A percentile compares a stretch with the other conserved stretches of the same genome.
These are phyloP conservation scores for Cryptosporidium tyzzeri DNA, from an alignment of 169 alveolate genomes.

Conservation along the genomic window DNA sequence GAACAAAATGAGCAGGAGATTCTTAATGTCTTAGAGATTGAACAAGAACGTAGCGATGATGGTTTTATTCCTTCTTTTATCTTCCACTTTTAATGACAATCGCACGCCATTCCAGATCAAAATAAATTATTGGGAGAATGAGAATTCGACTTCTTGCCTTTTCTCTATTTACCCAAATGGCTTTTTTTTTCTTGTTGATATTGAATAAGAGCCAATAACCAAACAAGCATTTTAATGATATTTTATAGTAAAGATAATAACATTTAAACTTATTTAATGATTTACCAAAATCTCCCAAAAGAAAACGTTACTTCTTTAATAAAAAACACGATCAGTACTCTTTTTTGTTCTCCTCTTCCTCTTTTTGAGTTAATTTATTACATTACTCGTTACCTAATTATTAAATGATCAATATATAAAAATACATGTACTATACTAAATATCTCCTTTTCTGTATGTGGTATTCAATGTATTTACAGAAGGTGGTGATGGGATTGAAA, in stretches of 20 bases:
- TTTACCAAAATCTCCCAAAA: too few relatives aligned
- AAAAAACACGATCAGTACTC: too few relatives aligned
- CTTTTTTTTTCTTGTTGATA: too few relatives aligned
- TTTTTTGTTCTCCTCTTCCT: background rate
- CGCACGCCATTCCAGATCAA: background rate
- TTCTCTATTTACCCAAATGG: background rate
- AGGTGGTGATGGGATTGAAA: slow-evolving; percentile 69
- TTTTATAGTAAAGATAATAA: background rate
- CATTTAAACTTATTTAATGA: too few relatives aligned
- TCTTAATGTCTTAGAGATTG: background rate
- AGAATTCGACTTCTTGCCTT: too few relatives aligned
- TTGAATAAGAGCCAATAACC: background rate
- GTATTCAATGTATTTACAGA: slow-evolving; percentile 45
- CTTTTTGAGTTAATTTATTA: background rate
- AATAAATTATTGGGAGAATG: too few relatives aligned
- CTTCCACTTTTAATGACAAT: background rate
- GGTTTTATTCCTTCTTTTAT: background rate
- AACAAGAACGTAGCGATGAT: background rate
- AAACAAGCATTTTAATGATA: background rate
- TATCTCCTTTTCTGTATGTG: slow-evolving; percentile 20
- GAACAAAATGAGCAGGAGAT: background rate
- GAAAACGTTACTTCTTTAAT: too few relatives aligned
- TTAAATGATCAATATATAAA: background rate
- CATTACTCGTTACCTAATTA: background rate
- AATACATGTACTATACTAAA: background rate